Conservation (phyloP, 148 eudicot genomes). For the Amaranthus cruentus region DNA sequence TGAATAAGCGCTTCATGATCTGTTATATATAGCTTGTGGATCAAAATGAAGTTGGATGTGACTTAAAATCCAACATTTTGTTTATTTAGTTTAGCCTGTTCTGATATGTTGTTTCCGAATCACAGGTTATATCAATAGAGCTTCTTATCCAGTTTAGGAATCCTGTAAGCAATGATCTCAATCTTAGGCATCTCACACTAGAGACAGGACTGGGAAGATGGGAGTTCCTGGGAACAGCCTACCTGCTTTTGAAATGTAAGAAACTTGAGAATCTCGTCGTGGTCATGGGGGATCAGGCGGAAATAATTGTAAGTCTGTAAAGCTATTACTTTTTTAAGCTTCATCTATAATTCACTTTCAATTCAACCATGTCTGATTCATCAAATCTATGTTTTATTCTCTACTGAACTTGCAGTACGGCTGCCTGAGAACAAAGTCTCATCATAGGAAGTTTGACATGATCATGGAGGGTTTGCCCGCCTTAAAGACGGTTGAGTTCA, state of each 20-base stretch:
- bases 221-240: slow-evolving; percentile 11
- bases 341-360: neutral
- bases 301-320: slow-evolving; percentile 9
- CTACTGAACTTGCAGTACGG: neutral
- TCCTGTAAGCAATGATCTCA: slow-evolving; percentile 7
- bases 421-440: neutral
- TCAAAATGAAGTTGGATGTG: neutral
- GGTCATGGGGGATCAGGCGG: slow-evolving; percentile 1
- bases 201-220: slow-evolving; percentile 12
- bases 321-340: no score
- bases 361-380: neutral
- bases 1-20: neutral
- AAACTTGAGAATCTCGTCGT: neutral
- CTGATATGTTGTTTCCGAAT: neutral
- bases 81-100: neutral
- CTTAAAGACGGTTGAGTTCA: slow-evolving; percentile 2
- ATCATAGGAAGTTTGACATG: neutral
- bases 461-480: neutral
- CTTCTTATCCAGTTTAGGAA: neutral
- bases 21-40: neutral
- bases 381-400: neutral
- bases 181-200: slow-evolving; percentile 9
- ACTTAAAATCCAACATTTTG: neutral
- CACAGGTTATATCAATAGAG: slow-evolving; percentile 11
- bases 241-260: slow-evolving; percentile 14